Evolutionary conservation across 768 basidiomycete species (phyloP).

Genomic region (Rhizopogon sp.): DNA sequence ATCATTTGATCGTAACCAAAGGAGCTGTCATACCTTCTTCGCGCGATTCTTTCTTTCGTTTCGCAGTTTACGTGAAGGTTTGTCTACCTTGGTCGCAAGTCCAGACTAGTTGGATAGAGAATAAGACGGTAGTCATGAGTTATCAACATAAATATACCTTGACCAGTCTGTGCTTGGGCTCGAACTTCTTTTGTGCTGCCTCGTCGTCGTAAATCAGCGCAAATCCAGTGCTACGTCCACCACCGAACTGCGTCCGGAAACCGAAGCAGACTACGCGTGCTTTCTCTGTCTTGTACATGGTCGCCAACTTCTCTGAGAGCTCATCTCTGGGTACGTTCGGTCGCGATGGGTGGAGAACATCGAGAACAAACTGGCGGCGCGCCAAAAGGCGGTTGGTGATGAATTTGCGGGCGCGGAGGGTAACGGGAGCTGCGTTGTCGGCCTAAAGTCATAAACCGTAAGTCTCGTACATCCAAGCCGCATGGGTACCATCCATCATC

Average conservation of each 20-base stretch:
- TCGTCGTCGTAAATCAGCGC: constrained; percentile 97
- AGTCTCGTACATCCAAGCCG: constrained; percentile 16
- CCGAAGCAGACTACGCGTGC: constrained; percentile 90
- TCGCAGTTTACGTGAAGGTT: constrained; percentile 93
- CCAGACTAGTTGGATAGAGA: constrained; percentile 46
- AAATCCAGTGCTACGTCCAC: constrained; percentile 95
- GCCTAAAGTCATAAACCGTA: constrained; percentile 41
- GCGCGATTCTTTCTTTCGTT: constrained; percentile 99
- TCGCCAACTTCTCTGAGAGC: constrained; percentile 87
- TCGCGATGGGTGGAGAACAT: constrained; percentile 93
- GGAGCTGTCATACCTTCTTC: constrained; percentile 75
- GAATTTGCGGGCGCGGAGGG: constrained; percentile 98
- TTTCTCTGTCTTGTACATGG: constrained; percentile 91
- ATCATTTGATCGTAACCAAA: not conserved
- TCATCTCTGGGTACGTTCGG: constrained; percentile 92
- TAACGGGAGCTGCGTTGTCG: constrained; percentile 80
- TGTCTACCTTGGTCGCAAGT: constrained; percentile 72
- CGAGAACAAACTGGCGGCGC: constrained; percentile 94
- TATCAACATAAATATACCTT: constrained; percentile 56
- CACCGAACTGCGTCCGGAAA: constrained; percentile 95
- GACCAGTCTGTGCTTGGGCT: constrained; percentile 92
- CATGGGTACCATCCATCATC: constrained; percentile 22
- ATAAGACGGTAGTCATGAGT: constrained; percentile 1
- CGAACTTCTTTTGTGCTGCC: constrained; percentile 92
- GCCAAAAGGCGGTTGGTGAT: constrained; percentile 97